Evolutionary conservation across 768 basidiomycete genomes (phyloP), one percentile per base, ranked within the genome.

Genomic region (Mycena albidolilacea): DNA sequence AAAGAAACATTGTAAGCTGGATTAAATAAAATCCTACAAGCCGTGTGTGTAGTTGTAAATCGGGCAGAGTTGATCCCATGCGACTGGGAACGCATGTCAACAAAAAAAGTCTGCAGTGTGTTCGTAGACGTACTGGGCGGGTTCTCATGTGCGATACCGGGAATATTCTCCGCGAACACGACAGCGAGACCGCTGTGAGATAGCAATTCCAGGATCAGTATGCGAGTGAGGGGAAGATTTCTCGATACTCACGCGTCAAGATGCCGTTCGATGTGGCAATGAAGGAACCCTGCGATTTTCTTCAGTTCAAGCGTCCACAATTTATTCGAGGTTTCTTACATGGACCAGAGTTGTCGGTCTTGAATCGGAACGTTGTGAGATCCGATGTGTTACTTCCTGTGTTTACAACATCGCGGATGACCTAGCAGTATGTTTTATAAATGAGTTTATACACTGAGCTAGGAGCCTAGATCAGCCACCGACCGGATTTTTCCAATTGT

Each of bases 271-370:
- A 81, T 81, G 73, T 80, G 81, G 71, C 76, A 85, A 67, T 85
- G 85, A 19, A 86, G 70, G 73, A 86, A 80, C 85, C 61, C 30
- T 30, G 4, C 30, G 30, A 30, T 30, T 30, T 30, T 30, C 30
- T 30, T 30, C 30, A 30, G 30, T 30, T 30, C 30, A 30, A 30
- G 3, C 30, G 30, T 30, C 30, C 30, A 30, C 30, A 30, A 30
- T 30, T 30, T 30, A 30, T 30, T 30, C 30, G 30, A 30, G 30
- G 30, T 30, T 30, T 30, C 30, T 30, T 30, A 30, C 30, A 70
- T 12, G 86, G 86, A 19, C 91, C 91, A 0, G 90, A 86, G 78
- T 92, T 92, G 76, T 92, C 85, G 7, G 90, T 89, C n/a, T 82
- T 39, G 8, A n/a, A 64, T 43, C 71, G 60, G 60, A 68, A 57